Evolutionary conservation across 2,329 filamentous ascomycete species (phyloP).

Genomic region (Penicillium sp.): DNA sequence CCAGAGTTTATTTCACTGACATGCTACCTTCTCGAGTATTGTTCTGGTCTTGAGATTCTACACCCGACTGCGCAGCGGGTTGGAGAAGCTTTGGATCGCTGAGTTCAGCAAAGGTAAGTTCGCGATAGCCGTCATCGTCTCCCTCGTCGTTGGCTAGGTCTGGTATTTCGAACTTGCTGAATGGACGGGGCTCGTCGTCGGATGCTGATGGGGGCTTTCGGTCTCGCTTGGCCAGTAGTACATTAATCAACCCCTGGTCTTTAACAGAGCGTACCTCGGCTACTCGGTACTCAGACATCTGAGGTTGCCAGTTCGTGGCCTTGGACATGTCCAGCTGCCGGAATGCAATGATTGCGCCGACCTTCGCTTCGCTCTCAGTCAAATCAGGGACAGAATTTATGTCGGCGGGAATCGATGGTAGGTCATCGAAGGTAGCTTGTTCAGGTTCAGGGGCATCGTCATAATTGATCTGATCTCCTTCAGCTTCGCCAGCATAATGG

Average conservation of each 20-base stretch:
- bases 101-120: constrained; percentile 54
- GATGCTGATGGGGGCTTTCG: constrained; percentile 52
- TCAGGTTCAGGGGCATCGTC: constrained; percentile 30
- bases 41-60: constrained; percentile 14
- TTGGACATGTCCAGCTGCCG: constrained; percentile 42
- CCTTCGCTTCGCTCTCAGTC: constrained; percentile 25
- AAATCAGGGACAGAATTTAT: constrained; percentile 52
- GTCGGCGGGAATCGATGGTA: constrained; percentile 48
- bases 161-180: constrained; percentile 68
- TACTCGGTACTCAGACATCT: constrained; percentile 50
- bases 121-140: constrained; percentile 54
- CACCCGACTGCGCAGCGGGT: constrained; percentile 25
- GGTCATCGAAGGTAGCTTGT: constrained; percentile 35
- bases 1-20: constrained; percentile 33
- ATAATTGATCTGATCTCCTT: constrained; percentile 32
- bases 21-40: constrained; percentile 29
- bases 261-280: constrained; percentile 54
- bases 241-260: constrained; percentile 47
- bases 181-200: constrained; percentile 58
- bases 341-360: constrained; percentile 39
- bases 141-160: constrained; percentile 50
- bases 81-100: constrained; percentile 59
- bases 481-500: constrained; percentile 9
- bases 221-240: constrained; percentile 63
- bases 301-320: constrained; percentile 41